Evolutionary conservation across 1,284 basidiomycete genomes (phyloP).

Genomic region (Heterobasidion annosum): DNA sequence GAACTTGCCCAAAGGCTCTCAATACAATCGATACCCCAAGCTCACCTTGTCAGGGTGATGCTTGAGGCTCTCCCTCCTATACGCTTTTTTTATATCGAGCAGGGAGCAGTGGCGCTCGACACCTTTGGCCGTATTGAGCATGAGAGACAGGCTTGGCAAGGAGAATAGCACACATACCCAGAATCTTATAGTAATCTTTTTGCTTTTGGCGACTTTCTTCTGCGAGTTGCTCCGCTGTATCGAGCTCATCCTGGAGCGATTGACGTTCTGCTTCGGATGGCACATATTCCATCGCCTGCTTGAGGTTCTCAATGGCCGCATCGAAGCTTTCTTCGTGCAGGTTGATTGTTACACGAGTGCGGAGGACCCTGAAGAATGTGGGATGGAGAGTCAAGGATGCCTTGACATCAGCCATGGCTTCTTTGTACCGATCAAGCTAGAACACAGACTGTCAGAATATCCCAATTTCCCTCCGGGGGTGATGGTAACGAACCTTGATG

Average conservation of each 20-base stretch:
- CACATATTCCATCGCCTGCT: slow-evolving; percentile 26
- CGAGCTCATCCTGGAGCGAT: neutral
- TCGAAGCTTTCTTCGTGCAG: slow-evolving; percentile 32
- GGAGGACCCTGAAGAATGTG: slow-evolving; percentile 32
- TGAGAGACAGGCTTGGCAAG: neutral
- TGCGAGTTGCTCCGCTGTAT: neutral
- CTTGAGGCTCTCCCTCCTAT: slow-evolving; percentile 21
- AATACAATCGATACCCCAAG: neutral
- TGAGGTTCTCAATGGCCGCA: slow-evolving; percentile 34
- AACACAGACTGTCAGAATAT: neutral
- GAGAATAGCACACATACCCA: neutral
- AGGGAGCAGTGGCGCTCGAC: slow-evolving; percentile 15
- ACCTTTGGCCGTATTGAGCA: slow-evolving; percentile 6
- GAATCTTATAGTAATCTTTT: neutral
- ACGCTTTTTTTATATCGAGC: slow-evolving; percentile 29
- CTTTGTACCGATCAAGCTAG: neutral
- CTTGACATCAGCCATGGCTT: slow-evolving; percentile 1
- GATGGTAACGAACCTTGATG: slow-evolving; percentile 6
- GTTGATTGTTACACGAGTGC: slow-evolving; percentile 31
- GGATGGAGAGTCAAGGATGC: slow-evolving; percentile 26
- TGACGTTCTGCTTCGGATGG: slow-evolving; percentile 14
- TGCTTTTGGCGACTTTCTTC: neutral
- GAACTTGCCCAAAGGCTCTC: neutral
- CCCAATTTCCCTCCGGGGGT: neutral
- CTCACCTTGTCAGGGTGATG: slow-evolving; percentile 26